A percentile compares a stretch with the other conserved stretches of the same genome.
Evolutionary conservation across 768 basidiomycete species (phyloP).

Genomic region (Phlegmacium glaucopus): DNA sequence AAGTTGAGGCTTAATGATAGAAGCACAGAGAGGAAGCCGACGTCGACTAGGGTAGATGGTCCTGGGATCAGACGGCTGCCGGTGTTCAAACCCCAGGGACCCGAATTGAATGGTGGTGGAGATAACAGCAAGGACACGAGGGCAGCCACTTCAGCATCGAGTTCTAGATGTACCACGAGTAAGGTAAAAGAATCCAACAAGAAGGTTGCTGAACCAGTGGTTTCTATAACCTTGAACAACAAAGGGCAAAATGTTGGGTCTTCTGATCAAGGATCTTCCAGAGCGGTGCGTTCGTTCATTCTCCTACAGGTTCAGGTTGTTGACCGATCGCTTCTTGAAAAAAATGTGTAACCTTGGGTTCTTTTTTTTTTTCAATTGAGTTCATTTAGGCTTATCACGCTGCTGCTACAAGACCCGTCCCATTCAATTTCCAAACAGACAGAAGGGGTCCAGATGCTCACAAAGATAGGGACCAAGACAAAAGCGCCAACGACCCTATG

Average conservation of each 20-base stretch:
- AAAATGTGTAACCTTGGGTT: not conserved
- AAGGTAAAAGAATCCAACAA: not conserved
- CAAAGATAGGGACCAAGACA: conserved; percentile 30
- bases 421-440: conserved; percentile 52
- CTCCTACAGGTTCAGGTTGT: too few species aligned
- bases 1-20: conserved; percentile 3
- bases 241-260: conserved; percentile 9
- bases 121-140: conserved; percentile 4
- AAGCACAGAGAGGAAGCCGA: conserved; percentile 6
- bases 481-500: not conserved
- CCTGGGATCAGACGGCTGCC: conserved; percentile 6
- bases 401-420: conserved; percentile 42
- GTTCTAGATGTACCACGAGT: conserved; percentile 3
- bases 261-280: not conserved
- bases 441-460: conserved; percentile 43
- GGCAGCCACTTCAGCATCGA: conserved; percentile 1
- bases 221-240: not conserved
- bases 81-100: conserved; percentile 11
- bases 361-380: conserved; percentile 6
- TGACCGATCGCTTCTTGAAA: too few species aligned
- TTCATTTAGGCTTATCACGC: conserved; percentile 9
- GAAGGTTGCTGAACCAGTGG: conserved; percentile 2
- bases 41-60: conserved; percentile 3
- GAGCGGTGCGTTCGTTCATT: too few species aligned
- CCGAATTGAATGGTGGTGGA: conserved; percentile 9